These are phyloP conservation scores for Neofusicoccum kwambonambiense DNA, from an alignment of 2,329 filamentous ascomycete genomes.

Conservation along the genomic window DNA sequence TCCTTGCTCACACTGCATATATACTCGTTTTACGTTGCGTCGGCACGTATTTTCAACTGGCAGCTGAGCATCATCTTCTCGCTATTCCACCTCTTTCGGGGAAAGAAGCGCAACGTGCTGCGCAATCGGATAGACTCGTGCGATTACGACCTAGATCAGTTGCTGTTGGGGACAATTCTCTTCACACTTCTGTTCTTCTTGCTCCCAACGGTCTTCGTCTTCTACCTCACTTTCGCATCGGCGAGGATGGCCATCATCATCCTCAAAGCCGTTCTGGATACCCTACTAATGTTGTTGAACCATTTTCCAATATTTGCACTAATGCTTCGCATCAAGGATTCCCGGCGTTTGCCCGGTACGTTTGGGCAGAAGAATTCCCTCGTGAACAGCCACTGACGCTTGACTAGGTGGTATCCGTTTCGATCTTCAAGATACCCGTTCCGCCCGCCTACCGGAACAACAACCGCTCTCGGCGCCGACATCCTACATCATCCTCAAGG, in stretches of 20 bases:
- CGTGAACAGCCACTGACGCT: background rate
- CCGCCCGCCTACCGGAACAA: constrained; percentile 35
- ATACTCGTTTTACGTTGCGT: constrained; percentile 96
- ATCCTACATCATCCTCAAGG: constrained; percentile 84
- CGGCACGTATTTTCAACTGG: constrained; percentile 97
- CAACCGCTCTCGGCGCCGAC: constrained; percentile 54
- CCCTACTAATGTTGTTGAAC: constrained; percentile 87
- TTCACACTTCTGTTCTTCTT: constrained; percentile 96
- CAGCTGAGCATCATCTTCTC: constrained; percentile 95
- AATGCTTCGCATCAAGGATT: constrained; percentile 95
- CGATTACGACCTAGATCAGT: constrained; percentile 96
- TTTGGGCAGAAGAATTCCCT: background rate
- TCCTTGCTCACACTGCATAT: constrained; percentile 93
- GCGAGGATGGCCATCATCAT: constrained; percentile 94
- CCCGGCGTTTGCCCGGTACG: constrained; percentile 77
- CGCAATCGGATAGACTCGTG: constrained; percentile 98
- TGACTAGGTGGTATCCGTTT: constrained; percentile 75
- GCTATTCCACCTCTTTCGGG: constrained; percentile 96
- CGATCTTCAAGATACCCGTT: constrained; percentile 74
- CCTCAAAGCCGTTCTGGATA: constrained; percentile 88
- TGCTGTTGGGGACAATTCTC: constrained; percentile 91
- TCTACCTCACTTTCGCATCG: constrained; percentile 93
- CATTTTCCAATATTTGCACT: constrained; percentile 97
- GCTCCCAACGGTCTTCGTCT: constrained; percentile 90
- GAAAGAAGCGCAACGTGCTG: constrained; percentile 95